Conservation (phyloP, 306 rosid genomes). For the Malus fusca region DNA sequence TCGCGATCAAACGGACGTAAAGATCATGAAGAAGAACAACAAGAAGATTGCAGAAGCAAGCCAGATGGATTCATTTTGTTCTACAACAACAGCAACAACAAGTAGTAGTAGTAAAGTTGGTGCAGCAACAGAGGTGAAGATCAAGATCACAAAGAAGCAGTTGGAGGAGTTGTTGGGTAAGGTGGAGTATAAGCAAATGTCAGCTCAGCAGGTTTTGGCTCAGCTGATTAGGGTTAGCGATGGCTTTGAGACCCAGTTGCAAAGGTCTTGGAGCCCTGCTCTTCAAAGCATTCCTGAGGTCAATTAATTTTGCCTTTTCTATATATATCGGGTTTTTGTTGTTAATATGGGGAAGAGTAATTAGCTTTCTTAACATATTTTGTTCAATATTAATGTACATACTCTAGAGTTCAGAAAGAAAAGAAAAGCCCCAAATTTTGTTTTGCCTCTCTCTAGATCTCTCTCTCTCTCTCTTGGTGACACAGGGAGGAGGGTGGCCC, state of each 20-base stretch:
- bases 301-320: conserved; percentile 11
- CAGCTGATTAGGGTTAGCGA: conserved; percentile 34
- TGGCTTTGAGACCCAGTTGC: conserved; percentile 26
- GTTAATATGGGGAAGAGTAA: no score
- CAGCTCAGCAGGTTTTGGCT: conserved; percentile 47
- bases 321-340: neutral
- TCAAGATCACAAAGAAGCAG: conserved; percentile 74
- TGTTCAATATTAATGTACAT: neutral
- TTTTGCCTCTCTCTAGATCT: neutral
- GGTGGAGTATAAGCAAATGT: conserved; percentile 40
- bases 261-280: conserved; percentile 61
- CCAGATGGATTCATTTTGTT: neutral
- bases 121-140: conserved; percentile 44
- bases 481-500: neutral
- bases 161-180: conserved; percentile 46
- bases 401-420: neutral
- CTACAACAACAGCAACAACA: neutral
- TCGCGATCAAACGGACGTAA: neutral
- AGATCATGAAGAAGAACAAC: neutral
- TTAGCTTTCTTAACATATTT: neutral
- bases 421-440: neutral
- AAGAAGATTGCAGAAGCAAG: neutral
- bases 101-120: neutral
- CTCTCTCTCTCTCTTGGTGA: neutral
- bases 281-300: conserved; percentile 72